These are phyloP conservation scores for Pichia membranifaciens DNA, from an alignment of 805 yeast species.

Conservation along the genomic window DNA sequence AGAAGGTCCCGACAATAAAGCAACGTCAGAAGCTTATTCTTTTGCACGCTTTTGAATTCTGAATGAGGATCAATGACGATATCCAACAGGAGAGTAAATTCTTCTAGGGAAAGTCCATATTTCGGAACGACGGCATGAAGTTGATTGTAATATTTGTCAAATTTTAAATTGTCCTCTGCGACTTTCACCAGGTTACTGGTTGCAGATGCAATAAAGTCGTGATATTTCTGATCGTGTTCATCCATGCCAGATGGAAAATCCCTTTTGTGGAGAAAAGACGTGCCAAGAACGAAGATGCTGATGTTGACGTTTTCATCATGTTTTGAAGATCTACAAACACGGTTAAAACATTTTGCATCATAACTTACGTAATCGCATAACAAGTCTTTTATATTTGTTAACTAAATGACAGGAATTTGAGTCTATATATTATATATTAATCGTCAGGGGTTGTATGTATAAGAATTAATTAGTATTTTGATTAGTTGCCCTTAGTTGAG, in stretches of 20 bases:
- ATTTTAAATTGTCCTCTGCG: neutral
- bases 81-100: conserved; percentile 20
- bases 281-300: neutral
- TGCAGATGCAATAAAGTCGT: conserved; percentile 7
- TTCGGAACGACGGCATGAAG: conserved; percentile 21
- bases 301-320: neutral
- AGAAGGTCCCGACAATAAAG: conserved; percentile 20
- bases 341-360: too few species aligned
- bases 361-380: too few species aligned
- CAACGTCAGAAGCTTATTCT: conserved; percentile 16
- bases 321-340: too few species aligned
- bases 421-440: too few species aligned
- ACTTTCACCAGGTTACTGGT: neutral
- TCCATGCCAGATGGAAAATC: conserved; percentile 1
- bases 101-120: conserved; percentile 20
- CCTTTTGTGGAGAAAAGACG: too few species aligned
- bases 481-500: neutral
- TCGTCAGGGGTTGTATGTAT: too few species aligned
- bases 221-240: conserved; percentile 11
- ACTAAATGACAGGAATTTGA: too few species aligned
- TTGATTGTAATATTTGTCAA: conserved; percentile 6
- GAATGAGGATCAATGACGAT: conserved; percentile 14
- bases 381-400: too few species aligned
- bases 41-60: conserved; percentile 12
- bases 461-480: too few species aligned